Base-by-base conservation (phyloP, 2,329 filamentous ascomycete genomes). In the Stromatinia cepivora region DNA sequence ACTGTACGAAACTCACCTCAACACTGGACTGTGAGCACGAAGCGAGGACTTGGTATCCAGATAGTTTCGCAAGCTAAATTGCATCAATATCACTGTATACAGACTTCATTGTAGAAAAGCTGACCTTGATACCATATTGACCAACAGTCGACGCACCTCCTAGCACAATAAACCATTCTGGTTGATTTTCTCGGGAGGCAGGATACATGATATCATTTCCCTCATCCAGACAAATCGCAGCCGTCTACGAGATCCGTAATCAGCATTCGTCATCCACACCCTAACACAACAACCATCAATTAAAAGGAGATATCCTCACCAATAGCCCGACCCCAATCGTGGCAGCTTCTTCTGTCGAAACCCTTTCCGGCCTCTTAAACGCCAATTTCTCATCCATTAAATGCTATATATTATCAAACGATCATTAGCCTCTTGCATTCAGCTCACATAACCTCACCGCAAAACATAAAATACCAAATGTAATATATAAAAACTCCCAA, bases 131-230 rank as follows among this genome's bases (percentile, higher is more conserved):
- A 3, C 74, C 78, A 66, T 74, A 80, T 64, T 79, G 77, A 1
- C 79, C 79, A 17, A 81, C 80, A 9, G 71, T 75, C 0, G 80
- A 79, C 48, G 76, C 74, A 3, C 77, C 79, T 0, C 80, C 80
- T 17, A 81, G 68, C 22, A 81, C 69, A 22, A 81, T 70, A 31
- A 81, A 66, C 80, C 80, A 81, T 70, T 80, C 78, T 20, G 78
- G 74, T 22, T 73, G 74, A 11, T 73, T 69, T 1, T 67, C 39
- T 4, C 54, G 25, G 22, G 36, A 25, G 45, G 54, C 20, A 22
- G 65, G 65, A 34, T 61, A 67, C 39, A 50, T 50, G 13, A 62
- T 61, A 22, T 61, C 7, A 17, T 67, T 62, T 25, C 56, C 65
- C 8, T 53, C 31, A n/a, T 58, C 56, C 11, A 67, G 45, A 28